Percentiles rank a stretch among this genome's conserved stretches.
Conservation (phyloP, 2,329 filamentous ascomycete genomes). For the Raffaelea albimanens region DNA sequence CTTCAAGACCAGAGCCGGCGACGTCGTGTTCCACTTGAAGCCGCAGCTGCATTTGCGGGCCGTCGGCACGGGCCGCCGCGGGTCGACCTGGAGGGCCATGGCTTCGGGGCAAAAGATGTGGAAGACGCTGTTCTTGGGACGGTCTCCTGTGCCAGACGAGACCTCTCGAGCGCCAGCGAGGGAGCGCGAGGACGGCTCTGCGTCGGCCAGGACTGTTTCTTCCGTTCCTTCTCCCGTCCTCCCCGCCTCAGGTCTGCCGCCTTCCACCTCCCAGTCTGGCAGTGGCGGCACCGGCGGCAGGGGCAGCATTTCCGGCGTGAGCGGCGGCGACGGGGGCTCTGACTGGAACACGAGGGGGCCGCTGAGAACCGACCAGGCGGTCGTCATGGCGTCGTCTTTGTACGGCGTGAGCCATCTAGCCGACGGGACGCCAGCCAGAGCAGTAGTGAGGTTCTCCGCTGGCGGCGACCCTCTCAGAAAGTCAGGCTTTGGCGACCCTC, state of each 20-base stretch:
- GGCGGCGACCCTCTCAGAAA: neutral
- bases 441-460: slow-evolving; percentile 12
- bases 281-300: slow-evolving; percentile 4
- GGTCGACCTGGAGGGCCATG: slow-evolving; percentile 28
- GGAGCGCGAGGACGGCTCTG: neutral
- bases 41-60: slow-evolving; percentile 23
- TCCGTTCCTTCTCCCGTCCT: no score
- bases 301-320: slow-evolving; percentile 8
- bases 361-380: slow-evolving; percentile 16
- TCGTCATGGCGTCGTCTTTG: slow-evolving; percentile 16
- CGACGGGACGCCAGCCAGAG: slow-evolving; percentile 5
- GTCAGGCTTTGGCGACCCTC: no score
- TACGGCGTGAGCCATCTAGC: slow-evolving; percentile 9
- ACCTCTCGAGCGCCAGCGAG: neutral
- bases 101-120: slow-evolving; percentile 30
- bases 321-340: slow-evolving; percentile 16
- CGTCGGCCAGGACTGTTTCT: no score
- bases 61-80: slow-evolving; percentile 18
- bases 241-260: no score
- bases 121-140: slow-evolving; percentile 28
- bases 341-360: slow-evolving; percentile 17
- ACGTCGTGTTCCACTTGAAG: slow-evolving; percentile 22
- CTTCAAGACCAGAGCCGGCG: slow-evolving; percentile 16
- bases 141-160: slow-evolving; percentile 4
- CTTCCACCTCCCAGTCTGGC: neutral